Conservation (phyloP, 1,284 basidiomycete genomes). For the Leccinum colubrinum region DNA sequence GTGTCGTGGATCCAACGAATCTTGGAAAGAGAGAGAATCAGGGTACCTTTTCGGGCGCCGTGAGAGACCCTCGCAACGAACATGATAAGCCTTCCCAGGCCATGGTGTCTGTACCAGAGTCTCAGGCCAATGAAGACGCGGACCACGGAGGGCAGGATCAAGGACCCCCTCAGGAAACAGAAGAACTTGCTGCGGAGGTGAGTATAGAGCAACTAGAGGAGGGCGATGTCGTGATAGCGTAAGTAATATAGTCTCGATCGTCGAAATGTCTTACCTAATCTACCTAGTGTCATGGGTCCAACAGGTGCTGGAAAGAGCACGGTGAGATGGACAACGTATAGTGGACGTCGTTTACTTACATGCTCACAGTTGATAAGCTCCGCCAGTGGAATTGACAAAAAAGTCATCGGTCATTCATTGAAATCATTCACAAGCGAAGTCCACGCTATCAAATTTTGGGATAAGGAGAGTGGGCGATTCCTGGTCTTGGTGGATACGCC, state of each 20-base stretch:
- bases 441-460: conserved; percentile 3
- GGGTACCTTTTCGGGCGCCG: not conserved
- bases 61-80: too few species aligned
- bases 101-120: not conserved
- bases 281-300: conserved; percentile 19
- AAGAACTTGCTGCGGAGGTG: too few species aligned
- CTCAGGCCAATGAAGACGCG: too few species aligned
- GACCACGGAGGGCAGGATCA: too few species aligned
- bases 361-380: conserved; percentile 22
- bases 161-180: too few species aligned
- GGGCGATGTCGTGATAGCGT: too few species aligned
- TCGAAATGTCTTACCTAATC: not conserved
- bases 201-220: too few species aligned
- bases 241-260: too few species aligned
- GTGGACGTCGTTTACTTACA: not conserved
- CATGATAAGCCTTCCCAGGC: too few species aligned
- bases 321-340: conserved; percentile 1
- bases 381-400: conserved; percentile 9
- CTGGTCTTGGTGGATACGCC: conserved; percentile 17
- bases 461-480: not conserved
- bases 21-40: not conserved
- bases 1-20: not conserved
- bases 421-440: conserved; percentile 19
- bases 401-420: conserved; percentile 10
- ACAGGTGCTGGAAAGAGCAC: conserved; percentile 4